A percentile compares a stretch with the other conserved stretches of the same genome.
These are phyloP conservation scores for Ustilago bromivora DNA, from an alignment of 1,284 basidiomycete species.

Conservation along the genomic window DNA sequence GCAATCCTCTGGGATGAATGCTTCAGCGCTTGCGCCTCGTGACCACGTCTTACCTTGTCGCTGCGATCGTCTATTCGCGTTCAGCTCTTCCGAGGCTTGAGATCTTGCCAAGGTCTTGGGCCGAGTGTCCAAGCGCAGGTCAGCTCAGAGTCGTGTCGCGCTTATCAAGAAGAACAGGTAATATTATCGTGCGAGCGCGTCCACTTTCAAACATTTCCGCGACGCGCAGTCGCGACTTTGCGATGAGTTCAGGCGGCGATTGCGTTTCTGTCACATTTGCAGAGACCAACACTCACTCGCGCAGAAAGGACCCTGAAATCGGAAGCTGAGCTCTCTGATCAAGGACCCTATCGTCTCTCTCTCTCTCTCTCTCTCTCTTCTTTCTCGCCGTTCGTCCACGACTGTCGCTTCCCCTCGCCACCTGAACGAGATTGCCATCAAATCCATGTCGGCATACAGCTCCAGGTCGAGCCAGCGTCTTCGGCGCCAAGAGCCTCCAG, in stretches of 20 bases:
- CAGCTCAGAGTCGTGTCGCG: too few species aligned
- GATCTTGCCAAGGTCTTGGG: too few species aligned
- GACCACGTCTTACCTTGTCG: too few species aligned
- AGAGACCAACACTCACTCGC: constrained; percentile 5
- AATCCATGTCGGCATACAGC: constrained; percentile 23
- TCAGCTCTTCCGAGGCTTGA: too few species aligned
- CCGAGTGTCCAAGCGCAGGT: too few species aligned
- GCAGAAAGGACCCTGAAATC: constrained; percentile 8
- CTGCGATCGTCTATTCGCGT: too few species aligned
- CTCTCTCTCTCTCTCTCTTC: too few species aligned
- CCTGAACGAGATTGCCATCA: not conserved
- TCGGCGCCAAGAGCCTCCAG: constrained; percentile 18
- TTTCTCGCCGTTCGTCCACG: too few species aligned
- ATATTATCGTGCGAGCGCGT: constrained; percentile 1
- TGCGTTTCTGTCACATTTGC: not conserved
- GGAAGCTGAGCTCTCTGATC: not conserved
- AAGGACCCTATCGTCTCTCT: not conserved
- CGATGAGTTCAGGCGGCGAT: not conserved
- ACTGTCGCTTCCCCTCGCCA: not conserved
- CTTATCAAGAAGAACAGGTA: not conserved
- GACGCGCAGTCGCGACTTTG: constrained; percentile 3
- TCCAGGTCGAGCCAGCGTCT: constrained; percentile 22
- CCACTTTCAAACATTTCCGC: not conserved
- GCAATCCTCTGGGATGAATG: too few species aligned
- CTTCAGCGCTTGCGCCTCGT: too few species aligned